These are phyloP conservation scores for Epichloe uncinata DNA, from an alignment of 2,329 filamentous ascomycete genomes.

Conservation along the genomic window DNA sequence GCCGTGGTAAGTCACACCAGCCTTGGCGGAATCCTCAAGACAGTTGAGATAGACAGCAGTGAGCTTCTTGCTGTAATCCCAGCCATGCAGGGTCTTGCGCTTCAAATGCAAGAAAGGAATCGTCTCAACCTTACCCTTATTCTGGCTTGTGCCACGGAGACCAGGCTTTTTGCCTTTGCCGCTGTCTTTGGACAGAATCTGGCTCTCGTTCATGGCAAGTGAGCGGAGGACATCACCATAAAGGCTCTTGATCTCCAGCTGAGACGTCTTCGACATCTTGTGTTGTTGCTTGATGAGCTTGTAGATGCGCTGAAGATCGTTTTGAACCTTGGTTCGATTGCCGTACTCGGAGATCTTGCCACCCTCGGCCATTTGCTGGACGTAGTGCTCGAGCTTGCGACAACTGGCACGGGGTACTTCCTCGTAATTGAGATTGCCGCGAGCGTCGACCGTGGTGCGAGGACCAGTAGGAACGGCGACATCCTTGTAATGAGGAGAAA, in stretches of 20 bases:
- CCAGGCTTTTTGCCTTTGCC: slow-evolving; percentile 47
- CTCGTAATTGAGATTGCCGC: slow-evolving; percentile 84
- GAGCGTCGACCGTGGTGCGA: slow-evolving; percentile 80
- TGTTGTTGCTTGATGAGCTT: slow-evolving; percentile 98
- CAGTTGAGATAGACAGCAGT: slow-evolving; percentile 88
- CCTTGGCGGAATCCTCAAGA: slow-evolving; percentile 74
- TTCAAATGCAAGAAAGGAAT: slow-evolving; percentile 97
- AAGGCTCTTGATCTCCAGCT: slow-evolving; percentile 89
- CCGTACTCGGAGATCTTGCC: slow-evolving; percentile 98
- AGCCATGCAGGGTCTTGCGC: slow-evolving; percentile 83
- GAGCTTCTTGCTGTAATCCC: slow-evolving; percentile 99
- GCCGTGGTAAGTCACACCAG: slow-evolving; percentile 81
- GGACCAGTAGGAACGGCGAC: slow-evolving; percentile 85
- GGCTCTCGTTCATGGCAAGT: slow-evolving; percentile 92
- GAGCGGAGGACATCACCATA: slow-evolving; percentile 93
- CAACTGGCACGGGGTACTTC: slow-evolving; percentile 79
- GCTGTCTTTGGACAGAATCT: slow-evolving; percentile 84
- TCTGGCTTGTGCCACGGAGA: slow-evolving; percentile 38
- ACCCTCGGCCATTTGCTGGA: slow-evolving; percentile 95
- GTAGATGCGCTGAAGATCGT: slow-evolving; percentile 87
- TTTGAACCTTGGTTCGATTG: slow-evolving; percentile 95
- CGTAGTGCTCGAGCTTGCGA: slow-evolving; percentile 95
- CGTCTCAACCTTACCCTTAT: slow-evolving; percentile 89
- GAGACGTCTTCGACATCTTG: slow-evolving; percentile 90
- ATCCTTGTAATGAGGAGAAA: slow-evolving; percentile 88